Percentiles rank a stretch among this genome's conserved stretches.
phyloP scores from a whole-genome alignment of 163 green algal genomes.

The Chlamydomonas reinhardtii region DNA sequence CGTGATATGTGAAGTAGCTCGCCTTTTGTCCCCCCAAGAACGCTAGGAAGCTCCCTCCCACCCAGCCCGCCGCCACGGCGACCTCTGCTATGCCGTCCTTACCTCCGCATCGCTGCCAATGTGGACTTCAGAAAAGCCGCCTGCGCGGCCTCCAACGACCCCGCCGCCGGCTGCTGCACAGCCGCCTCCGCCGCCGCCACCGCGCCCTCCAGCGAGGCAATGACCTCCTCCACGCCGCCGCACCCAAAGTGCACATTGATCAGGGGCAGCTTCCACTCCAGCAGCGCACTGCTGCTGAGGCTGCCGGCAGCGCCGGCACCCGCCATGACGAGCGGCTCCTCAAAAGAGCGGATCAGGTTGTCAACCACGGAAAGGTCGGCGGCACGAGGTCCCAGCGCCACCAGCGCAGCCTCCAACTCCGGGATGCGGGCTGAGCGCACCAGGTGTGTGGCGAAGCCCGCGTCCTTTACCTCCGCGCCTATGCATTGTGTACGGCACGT shows the following conservation, averaged over 20 bases:
- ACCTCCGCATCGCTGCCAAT: conserved; percentile 13
- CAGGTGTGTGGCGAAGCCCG: conserved; percentile 93
- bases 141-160: not conserved
- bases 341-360: conserved; percentile 34
- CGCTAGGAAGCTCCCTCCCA: too few species aligned
- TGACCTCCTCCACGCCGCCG: conserved; percentile 65
- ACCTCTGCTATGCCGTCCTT: not conserved
- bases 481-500: not conserved
- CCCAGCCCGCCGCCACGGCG: too few species aligned
- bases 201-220: conserved; percentile 50
- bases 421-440: conserved; percentile 75
- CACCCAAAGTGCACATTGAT: conserved; percentile 71
- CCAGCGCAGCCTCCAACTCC: conserved; percentile 65
- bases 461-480: conserved; percentile 76
- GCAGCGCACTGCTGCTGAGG: not conserved
- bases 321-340: conserved; percentile 14
- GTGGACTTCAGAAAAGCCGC: conserved; percentile 23
- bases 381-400: conserved; percentile 53
- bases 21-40: too few species aligned
- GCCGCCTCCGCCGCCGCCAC: conserved; percentile 27
- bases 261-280: conserved; percentile 52
- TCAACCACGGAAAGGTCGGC: conserved; percentile 44
- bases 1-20: too few species aligned
- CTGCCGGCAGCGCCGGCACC: not conserved
- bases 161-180: conserved; percentile 30